Base-by-base conservation (phyloP, 306 rosid genomes). In the Quercus aquifolioides region DNA sequence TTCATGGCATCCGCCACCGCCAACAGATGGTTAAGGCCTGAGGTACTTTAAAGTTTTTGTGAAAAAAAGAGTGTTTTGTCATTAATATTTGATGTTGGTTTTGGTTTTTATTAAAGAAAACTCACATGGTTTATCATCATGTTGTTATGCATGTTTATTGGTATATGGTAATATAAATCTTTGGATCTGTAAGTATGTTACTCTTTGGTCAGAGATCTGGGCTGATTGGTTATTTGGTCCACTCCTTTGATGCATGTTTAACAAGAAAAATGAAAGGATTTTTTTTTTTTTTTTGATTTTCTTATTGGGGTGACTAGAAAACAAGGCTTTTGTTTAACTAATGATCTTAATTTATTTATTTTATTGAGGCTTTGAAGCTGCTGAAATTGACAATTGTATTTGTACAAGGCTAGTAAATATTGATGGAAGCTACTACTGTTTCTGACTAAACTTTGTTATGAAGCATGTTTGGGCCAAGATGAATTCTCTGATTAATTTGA, bases 1-100 rank as follows among this genome's bases (percentile, higher is more conserved):
- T 75, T 60, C 74, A 80, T 83, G 85, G 81, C 86, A 25, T 56
- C 82, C 79, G 71, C 85, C 77, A 5, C 85, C 56, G n/a, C 55
- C 56, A 87, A 74, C 82, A 88, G 89, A 88, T 95, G 99, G 98
- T 31, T 95, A 6, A 95, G 64, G 86, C 98, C 99, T 1, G 99
- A 92, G 98, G 99, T 92, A 85, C 35, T 58, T 75, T 9, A 28
- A 1, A 62, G 21, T 20, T 46, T 21, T 20, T 10, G 21, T 15
- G 9, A 6, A 31, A 31, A 33, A 31, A 15, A 65, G 15, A 12
- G 30, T 11, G 14, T 26, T 64, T 26, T 64, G 9, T 17, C 13
- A 15, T 30, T 15, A 17, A 3, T 20, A 30, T 64, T 13, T 64
- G 30, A 30, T 30, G 70, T 30, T 64, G 18, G 46, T 5, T 63